These are phyloP conservation scores for Delitschia confertaspora DNA, from an alignment of 495 filamentous ascomycete species.

Conservation along the genomic window DNA sequence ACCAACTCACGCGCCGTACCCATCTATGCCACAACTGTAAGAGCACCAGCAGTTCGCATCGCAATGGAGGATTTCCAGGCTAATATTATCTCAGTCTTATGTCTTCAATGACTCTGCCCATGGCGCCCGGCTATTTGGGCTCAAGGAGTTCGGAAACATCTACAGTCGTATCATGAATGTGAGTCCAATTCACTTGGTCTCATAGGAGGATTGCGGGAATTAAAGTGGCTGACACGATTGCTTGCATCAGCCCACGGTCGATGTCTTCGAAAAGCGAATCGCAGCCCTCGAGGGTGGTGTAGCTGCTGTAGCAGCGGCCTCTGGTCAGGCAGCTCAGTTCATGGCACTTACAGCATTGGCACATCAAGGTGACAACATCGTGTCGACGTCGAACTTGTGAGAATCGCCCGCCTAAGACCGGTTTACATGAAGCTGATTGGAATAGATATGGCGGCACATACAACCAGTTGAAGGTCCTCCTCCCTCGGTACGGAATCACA, in stretches of 20 bases:
- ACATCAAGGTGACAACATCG: conserved; percentile 84
- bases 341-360: conserved; percentile 80
- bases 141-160: conserved; percentile 98
- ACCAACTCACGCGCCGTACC: conserved; percentile 91
- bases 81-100: conserved; percentile 53
- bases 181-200: conserved; percentile 6
- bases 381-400: conserved; percentile 80
- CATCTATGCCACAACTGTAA: conserved; percentile 87
- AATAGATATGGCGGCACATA: conserved; percentile 78
- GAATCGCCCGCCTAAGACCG: not conserved
- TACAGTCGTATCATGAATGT: conserved; percentile 97
- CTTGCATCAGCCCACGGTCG: conserved; percentile 68
- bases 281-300: conserved; percentile 92
- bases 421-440: not conserved
- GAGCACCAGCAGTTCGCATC: conserved; percentile 13
- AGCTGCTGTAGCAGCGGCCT: conserved; percentile 80
- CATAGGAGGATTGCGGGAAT: too few species aligned
- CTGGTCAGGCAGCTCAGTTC: conserved; percentile 93
- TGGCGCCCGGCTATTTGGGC: conserved; percentile 89
- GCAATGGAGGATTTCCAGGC: not conserved
- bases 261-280: conserved; percentile 95
- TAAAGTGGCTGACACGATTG: not conserved
- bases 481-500: conserved; percentile 76
- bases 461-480: conserved; percentile 92
- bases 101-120: conserved; percentile 96